Percentiles rank a stretch among this genome's conserved stretches.
Evolutionary conservation across 192 early-diverging fungal species (phyloP).

Genomic region (Backusella mclennaniae): DNA sequence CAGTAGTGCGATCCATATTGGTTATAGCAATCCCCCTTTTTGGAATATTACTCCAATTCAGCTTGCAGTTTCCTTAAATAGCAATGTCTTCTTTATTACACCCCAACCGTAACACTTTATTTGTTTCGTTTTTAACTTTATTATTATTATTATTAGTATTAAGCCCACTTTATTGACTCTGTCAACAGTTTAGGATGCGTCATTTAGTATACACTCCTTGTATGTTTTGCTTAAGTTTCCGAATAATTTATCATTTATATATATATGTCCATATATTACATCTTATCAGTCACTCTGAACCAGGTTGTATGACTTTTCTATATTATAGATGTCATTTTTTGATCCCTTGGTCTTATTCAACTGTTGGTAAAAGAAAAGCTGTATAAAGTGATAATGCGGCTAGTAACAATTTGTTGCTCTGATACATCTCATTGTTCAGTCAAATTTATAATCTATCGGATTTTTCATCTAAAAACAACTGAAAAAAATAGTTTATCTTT

Average conservation of each 20-base stretch:
- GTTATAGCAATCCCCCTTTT: background rate
- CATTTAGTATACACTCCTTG: background rate
- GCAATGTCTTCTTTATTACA: background rate
- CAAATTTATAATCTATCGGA: background rate
- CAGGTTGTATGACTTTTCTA: background rate
- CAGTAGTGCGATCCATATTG: background rate
- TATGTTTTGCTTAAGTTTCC: background rate
- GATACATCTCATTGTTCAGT: background rate
- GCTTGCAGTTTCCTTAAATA: conserved; percentile 4
- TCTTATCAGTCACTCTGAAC: background rate
- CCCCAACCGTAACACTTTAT: background rate
- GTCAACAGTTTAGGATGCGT: background rate
- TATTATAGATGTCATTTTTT: background rate
- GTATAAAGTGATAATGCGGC: background rate
- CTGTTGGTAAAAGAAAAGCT: background rate
- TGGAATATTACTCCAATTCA: background rate
- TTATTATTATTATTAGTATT: background rate
- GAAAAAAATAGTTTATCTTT: background rate
- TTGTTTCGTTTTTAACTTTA: background rate
- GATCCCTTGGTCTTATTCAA: background rate
- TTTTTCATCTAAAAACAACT: background rate
- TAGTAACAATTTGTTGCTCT: background rate
- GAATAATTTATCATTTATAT: background rate
- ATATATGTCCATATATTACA: background rate
- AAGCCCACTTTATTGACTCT: background rate